phyloP scores from a whole-genome alignment of 2,329 filamentous ascomycete species.

The Thelonectria olida region DNA sequence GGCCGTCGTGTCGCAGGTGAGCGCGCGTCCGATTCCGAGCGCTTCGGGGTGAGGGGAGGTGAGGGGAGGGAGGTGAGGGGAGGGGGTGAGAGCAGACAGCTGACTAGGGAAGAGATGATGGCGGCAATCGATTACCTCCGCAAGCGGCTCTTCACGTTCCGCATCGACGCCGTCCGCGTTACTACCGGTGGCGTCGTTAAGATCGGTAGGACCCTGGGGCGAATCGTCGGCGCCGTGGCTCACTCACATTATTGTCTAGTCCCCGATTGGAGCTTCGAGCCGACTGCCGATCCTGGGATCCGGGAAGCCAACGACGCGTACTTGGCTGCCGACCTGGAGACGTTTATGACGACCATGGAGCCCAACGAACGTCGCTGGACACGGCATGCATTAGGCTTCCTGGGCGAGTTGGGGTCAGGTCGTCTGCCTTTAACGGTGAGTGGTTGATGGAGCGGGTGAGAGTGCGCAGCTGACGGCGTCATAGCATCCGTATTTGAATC shows the following conservation, averaged over 20 bases:
- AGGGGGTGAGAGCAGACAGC: neutral
- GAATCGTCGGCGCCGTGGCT: neutral
- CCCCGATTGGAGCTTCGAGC: neutral
- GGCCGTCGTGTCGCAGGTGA: neutral
- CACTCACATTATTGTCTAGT: neutral
- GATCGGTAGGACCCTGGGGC: neutral
- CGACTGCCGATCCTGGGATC: neutral
- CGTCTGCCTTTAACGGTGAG: neutral
- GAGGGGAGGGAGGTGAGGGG: too few relatives aligned
- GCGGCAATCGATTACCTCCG: neutral
- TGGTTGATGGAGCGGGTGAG: neutral
- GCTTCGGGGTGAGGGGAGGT: too few relatives aligned
- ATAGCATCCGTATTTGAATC: neutral
- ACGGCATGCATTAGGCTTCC: neutral
- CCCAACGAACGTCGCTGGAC: neutral
- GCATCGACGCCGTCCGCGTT: neutral
- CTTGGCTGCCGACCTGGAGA: neutral
- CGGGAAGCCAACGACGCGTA: neutral
- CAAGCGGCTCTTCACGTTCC: neutral
- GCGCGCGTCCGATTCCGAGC: neutral
- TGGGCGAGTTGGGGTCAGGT: neutral
- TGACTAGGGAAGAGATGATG: neutral
- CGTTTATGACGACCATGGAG: neutral
- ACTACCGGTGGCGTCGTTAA: neutral
- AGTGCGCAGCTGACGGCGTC: neutral